Base-by-base conservation (phyloP, 139 green algal species). In the Closterium sp. region DNA sequence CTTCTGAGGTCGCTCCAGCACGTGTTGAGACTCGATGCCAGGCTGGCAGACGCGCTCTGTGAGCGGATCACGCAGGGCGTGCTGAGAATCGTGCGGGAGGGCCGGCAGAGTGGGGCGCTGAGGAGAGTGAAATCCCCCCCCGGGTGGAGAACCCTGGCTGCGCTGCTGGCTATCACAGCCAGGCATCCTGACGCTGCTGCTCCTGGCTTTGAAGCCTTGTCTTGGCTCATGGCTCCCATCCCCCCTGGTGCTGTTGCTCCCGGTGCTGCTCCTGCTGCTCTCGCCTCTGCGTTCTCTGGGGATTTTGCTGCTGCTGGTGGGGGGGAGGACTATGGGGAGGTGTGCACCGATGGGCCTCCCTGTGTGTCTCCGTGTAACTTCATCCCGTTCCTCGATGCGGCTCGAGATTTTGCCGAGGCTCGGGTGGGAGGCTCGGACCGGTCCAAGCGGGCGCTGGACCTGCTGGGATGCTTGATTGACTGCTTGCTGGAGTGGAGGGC, bases 111-210 rank as follows among this genome's bases (percentile, higher is more conserved):
- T 8, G 88, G 28, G n/a, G 36, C 34, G 25, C 34, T 94, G 38
- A 16, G 55, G 16, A 76, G 55, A 28, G 86, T 95, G 16, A 28
- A 55, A 34, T 96, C 93, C 10, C 95, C 96, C 83, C 93, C 94
- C 81, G 96, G 96, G 30, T 99, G 97, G 97, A 93, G 96, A 30
- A 98, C 96, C 28, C 94, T 98, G 4, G 97, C 95, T 88, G 93
- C 93, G 32, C 94, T 99, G 23, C 95, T 98, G 85, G 96, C 95
- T 83, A 96, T 97, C 89, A 97, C 96, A 25, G 94, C 96, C 21
- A 93, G 95, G 35, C 95, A 97, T 90, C 95, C 95, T 0, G 94
- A 96, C 19, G 96, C 96, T 12, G 96, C 95, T 87, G 94, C 95
- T 2, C 89, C 94, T 2, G 96, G 96, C 34, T 95, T 96, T 35